Base-by-base conservation (phyloP, 2,329 filamentous ascomycete genomes). In the Claviceps pazoutovae region DNA sequence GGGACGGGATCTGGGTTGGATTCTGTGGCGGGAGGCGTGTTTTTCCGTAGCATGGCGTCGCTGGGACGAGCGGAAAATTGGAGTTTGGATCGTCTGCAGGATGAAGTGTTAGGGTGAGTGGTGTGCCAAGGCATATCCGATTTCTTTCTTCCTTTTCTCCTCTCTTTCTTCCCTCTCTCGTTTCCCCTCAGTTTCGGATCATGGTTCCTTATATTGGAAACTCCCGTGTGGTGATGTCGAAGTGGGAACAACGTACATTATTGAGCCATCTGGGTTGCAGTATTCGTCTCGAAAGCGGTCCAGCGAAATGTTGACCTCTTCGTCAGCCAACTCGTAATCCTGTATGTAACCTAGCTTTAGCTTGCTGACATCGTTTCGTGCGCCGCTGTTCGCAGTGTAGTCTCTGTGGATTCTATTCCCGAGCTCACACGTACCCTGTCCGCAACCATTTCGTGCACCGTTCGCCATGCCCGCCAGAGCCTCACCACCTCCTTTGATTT, bases 381-480 rank as follows among this genome's bases (percentile, higher is more conserved):
- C 19, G 13, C 42, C 21, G 14, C 42, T 3, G 2, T 7, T 23
- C 6, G 7, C 13, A 34, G 30, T 8, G 5, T 23, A 8, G 42
- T 44, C 41, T 43, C 13, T 26, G 19, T 26, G 21, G 19, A 16
- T 44, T 44, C 42, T 44, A 14, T 23, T 23, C 4, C 16, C 19
- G 19, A 48, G 19, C 37, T 23, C 34, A 30, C 30, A 51, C 85
- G 62, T 79, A 95, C 90, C 67, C 91, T 75, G 68, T 97, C 93
- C 56, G 79, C 76, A 60, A 93, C 84, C 91, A 98, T 95, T 76
- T 98, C 88, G 69, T 95, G 88, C 48, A 89, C 83, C 8, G 93
- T 98, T 69, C 83, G 82, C 81, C 88, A 94, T 61, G 90, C 88
- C 68, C 91, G 86, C 91, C 93, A 98, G 60, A 96, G 80, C 65